phyloP scores from a whole-genome alignment of 78 protist genomes.

The Planoprotostelium fungivorum region DNA sequence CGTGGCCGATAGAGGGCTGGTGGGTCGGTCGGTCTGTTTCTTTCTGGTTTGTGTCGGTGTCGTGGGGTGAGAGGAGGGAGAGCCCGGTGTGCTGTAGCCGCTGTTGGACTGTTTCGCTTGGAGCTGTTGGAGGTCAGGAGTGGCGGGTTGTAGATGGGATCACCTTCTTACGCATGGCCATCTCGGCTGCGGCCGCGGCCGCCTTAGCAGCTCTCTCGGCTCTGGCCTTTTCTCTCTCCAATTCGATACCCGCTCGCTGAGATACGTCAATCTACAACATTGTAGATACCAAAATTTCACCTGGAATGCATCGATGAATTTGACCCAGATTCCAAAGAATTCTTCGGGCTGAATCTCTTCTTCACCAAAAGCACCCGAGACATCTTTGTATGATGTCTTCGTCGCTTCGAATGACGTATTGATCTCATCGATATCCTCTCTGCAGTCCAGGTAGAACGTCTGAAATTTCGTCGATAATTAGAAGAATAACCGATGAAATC shows the following conservation, averaged over 20 bases:
- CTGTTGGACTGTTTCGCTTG: neutral
- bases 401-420: neutral
- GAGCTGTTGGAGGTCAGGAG: too few species aligned
- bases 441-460: neutral
- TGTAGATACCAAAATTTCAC: neutral
- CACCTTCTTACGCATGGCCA: neutral
- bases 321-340: neutral
- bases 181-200: neutral
- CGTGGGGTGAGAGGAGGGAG: neutral
- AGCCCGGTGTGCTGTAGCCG: neutral
- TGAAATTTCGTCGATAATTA: neutral
- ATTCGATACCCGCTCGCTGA: neutral
- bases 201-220: neutral
- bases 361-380: neutral
- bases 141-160: neutral
- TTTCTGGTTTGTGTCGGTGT: neutral
- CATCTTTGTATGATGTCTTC: neutral
- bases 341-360: neutral
- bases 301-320: neutral
- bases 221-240: neutral
- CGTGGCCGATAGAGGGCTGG: neutral
- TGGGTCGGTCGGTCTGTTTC: neutral
- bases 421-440: neutral
- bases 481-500: too few species aligned
- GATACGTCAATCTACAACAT: neutral